These are phyloP conservation scores for Penicillium sp. DNA, from an alignment of 2,329 filamentous ascomycete genomes.

Conservation along the genomic window DNA sequence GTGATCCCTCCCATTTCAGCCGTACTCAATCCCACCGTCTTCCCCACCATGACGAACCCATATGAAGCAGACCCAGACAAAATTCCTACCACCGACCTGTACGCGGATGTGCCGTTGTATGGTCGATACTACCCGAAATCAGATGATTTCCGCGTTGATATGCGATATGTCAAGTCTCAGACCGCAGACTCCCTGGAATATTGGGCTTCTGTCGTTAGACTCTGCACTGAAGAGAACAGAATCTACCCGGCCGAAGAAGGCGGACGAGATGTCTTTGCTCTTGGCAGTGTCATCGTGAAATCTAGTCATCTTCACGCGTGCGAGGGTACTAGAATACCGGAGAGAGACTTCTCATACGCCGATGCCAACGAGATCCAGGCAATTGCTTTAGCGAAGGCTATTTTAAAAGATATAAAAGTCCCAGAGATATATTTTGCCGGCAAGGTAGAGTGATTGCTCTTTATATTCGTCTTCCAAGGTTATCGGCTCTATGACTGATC, in stretches of 20 bases:
- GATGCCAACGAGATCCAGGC: conserved; percentile 41
- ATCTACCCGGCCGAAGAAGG: conserved; percentile 34
- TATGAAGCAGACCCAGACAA: conserved; percentile 26
- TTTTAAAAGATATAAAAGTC: conserved; percentile 28
- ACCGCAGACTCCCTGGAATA: conserved; percentile 54
- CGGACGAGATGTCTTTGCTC: conserved; percentile 41
- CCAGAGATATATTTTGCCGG: conserved; percentile 39
- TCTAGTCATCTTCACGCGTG: conserved; percentile 32
- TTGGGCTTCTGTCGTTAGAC: conserved; percentile 45
- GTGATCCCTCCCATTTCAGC: too few species aligned
- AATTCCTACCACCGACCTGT: conserved; percentile 28
- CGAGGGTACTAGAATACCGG: conserved; percentile 4
- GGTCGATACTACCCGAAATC: conserved; percentile 28
- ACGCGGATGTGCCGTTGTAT: conserved; percentile 29
- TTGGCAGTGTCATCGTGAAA: conserved; percentile 40
- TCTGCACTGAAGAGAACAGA: conserved; percentile 25
- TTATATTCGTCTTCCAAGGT: conserved; percentile 1
- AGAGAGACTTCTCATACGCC: conserved; percentile 37
- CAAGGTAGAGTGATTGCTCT: conserved; percentile 34
- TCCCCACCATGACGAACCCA: conserved; percentile 4
- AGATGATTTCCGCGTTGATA: conserved; percentile 32
- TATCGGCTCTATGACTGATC: conserved; percentile 5
- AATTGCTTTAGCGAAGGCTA: conserved; percentile 27
- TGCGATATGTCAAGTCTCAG: conserved; percentile 49
- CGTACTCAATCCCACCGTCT: too few species aligned